Evolutionary conservation across 169 alveolate genomes (phyloP).

Genomic region (Plasmodium coatneyi): DNA sequence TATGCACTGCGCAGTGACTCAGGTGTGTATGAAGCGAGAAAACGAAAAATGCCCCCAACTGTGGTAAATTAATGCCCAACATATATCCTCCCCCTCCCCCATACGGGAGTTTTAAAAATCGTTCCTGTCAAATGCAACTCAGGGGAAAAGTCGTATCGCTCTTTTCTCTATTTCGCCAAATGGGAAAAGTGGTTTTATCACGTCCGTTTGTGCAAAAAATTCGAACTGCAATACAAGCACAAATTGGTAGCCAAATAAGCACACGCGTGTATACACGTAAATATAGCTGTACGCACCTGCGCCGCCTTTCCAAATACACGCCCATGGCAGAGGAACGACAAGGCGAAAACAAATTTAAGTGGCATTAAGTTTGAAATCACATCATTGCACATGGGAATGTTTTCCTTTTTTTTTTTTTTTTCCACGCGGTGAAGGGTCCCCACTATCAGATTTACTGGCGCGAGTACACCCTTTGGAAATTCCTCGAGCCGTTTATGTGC

Average conservation of each 20-base stretch:
- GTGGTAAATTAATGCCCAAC: too few relatives aligned
- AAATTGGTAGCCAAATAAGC: background rate
- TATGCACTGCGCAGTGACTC: background rate
- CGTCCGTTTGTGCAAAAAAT: background rate
- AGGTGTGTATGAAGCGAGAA: background rate
- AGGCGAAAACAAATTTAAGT: background rate
- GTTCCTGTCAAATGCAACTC: background rate
- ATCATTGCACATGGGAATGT: background rate
- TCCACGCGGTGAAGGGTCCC: background rate
- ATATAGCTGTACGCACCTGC: too few relatives aligned
- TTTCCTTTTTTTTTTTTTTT: background rate
- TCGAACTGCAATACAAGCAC: background rate
- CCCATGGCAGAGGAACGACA: background rate
- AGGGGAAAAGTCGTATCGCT: background rate
- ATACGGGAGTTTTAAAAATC: too few relatives aligned
- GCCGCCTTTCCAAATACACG: too few relatives aligned
- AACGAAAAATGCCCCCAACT: too few relatives aligned
- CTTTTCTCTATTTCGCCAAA: background rate
- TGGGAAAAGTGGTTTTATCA: background rate
- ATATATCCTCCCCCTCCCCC: too few relatives aligned
- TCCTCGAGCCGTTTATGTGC: background rate
- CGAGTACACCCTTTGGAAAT: slow-evolving; percentile 17
- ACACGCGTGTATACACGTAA: too few relatives aligned
- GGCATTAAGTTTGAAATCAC: background rate
- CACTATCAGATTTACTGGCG: background rate